A percentile compares a stretch with the other conserved stretches of the same genome.
phyloP scores from a whole-genome alignment of 2,329 filamentous ascomycete genomes.

The Fusarium camptoceras region DNA sequence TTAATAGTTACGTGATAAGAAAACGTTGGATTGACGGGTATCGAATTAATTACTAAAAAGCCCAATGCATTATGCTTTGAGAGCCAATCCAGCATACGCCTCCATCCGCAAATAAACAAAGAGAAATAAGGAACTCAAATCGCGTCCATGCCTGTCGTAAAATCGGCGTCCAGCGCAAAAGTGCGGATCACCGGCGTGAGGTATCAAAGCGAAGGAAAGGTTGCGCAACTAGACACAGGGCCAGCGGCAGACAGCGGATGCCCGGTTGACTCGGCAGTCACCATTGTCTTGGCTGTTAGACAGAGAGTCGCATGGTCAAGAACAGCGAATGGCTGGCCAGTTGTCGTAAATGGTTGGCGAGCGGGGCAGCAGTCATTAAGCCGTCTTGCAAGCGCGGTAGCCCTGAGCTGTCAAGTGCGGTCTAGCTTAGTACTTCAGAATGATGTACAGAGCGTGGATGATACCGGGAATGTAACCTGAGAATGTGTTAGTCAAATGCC shows the following conservation, averaged over 20 bases:
- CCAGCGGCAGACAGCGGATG: slow-evolving; percentile 9
- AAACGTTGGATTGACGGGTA: slow-evolving; percentile 48
- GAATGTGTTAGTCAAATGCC: slow-evolving; percentile 28
- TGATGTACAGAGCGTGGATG: slow-evolving; percentile 94
- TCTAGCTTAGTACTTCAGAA: slow-evolving; percentile 80
- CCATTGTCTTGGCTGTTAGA: slow-evolving; percentile 37
- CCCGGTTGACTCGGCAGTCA: slow-evolving; percentile 37
- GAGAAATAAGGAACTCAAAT: slow-evolving; percentile 26
- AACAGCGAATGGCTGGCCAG: slow-evolving; percentile 25
- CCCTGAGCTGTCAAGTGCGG: slow-evolving; percentile 25
- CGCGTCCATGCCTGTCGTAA: slow-evolving; percentile 37
- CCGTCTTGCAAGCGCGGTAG: slow-evolving; percentile 19
- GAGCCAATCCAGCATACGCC: slow-evolving; percentile 43
- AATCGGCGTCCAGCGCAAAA: slow-evolving; percentile 33
- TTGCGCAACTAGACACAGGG: slow-evolving; percentile 28
- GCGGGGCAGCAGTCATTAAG: slow-evolving; percentile 32
- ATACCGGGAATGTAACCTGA: slow-evolving; percentile 78
- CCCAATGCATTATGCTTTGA: slow-evolving; percentile 43
- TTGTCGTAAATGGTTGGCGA: slow-evolving; percentile 19
- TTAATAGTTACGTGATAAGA: slow-evolving; percentile 12
- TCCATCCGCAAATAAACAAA: slow-evolving; percentile 38
- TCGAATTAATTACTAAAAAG: slow-evolving; percentile 48
- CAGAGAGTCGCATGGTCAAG: slow-evolving; percentile 19
- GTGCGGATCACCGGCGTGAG: slow-evolving; percentile 33
- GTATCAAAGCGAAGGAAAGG: slow-evolving; percentile 34